Evolutionary conservation across 352 stramenopile genomes (phyloP).

Genomic region (Pythium brassicae): DNA sequence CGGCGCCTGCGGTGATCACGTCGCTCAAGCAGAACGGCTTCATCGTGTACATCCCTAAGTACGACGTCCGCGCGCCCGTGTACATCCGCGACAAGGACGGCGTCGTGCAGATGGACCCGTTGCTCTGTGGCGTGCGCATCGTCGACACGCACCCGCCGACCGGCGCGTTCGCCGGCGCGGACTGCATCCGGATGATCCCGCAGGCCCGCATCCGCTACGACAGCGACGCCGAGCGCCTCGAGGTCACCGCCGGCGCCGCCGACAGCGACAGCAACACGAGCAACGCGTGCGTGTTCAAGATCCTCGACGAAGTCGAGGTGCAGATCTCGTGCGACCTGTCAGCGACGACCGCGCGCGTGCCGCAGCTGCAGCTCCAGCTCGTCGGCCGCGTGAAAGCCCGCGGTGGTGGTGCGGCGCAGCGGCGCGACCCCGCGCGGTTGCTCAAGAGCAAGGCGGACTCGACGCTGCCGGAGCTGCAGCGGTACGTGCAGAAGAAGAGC

Average conservation of each 20-base stretch:
- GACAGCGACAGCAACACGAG: not conserved
- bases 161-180: slow-evolving; percentile 46
- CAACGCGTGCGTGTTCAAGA: slow-evolving; percentile 42
- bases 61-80: slow-evolving; percentile 88
- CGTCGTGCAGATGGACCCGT: slow-evolving; percentile 78
- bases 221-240: slow-evolving; percentile 20
- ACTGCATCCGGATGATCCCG: slow-evolving; percentile 64
- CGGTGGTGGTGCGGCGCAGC: slow-evolving; percentile 17
- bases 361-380: slow-evolving; percentile 68
- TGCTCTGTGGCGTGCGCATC: slow-evolving; percentile 67
- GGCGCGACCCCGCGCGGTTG: slow-evolving; percentile 16
- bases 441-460: slow-evolving; percentile 26
- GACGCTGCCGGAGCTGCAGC: slow-evolving; percentile 58
- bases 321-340: slow-evolving; percentile 77
- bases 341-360: slow-evolving; percentile 60
- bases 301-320: slow-evolving; percentile 73
- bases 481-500: slow-evolving; percentile 54
- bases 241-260: slow-evolving; percentile 22
- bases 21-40: slow-evolving; percentile 90
- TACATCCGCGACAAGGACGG: slow-evolving; percentile 88
- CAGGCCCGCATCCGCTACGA: slow-evolving; percentile 37
- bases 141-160: slow-evolving; percentile 54
- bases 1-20: slow-evolving; percentile 85
- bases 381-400: slow-evolving; percentile 44
- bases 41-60: slow-evolving; percentile 90